phyloP scores from a whole-genome alignment of 768 basidiomycete genomes.

The Trametopsis cervina region DNA sequence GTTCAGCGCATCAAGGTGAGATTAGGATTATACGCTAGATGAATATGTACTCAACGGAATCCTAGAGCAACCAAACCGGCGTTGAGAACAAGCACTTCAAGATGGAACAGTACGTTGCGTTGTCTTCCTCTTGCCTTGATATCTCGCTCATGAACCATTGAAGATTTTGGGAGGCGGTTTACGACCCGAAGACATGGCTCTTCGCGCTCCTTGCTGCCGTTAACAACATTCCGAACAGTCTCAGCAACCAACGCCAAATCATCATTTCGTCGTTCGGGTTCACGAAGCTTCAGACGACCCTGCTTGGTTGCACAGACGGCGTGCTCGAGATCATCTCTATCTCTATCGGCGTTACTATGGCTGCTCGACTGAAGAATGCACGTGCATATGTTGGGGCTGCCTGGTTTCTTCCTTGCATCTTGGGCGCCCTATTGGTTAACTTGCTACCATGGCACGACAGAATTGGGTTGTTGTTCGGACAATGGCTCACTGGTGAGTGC shows the following conservation, averaged over 20 bases:
- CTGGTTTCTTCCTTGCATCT: conserved; percentile 58
- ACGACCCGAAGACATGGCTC: conserved; percentile 44
- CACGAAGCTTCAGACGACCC: conserved; percentile 55
- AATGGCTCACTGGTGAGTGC: conserved; percentile 69
- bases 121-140: background rate
- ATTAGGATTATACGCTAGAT: no score
- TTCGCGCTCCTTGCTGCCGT: conserved; percentile 4
- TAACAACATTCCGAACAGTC: conserved; percentile 31
- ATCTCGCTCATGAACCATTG: background rate
- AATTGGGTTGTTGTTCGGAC: conserved; percentile 64
- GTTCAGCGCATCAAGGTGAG: conserved; percentile 62
- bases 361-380: conserved; percentile 40
- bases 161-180: background rate
- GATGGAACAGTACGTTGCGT: conserved; percentile 51
- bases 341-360: conserved; percentile 33
- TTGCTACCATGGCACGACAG: conserved; percentile 54
- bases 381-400: conserved; percentile 55
- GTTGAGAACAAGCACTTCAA: conserved; percentile 82
- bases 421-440: conserved; percentile 64
- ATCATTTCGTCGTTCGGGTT: conserved; percentile 70
- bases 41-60: no score
- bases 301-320: conserved; percentile 72
- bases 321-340: conserved; percentile 48
- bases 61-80: conserved; percentile 75
- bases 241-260: conserved; percentile 70